Base-by-base conservation (phyloP, 1,284 basidiomycete species). In the Stygiomarasmius scandens region DNA sequence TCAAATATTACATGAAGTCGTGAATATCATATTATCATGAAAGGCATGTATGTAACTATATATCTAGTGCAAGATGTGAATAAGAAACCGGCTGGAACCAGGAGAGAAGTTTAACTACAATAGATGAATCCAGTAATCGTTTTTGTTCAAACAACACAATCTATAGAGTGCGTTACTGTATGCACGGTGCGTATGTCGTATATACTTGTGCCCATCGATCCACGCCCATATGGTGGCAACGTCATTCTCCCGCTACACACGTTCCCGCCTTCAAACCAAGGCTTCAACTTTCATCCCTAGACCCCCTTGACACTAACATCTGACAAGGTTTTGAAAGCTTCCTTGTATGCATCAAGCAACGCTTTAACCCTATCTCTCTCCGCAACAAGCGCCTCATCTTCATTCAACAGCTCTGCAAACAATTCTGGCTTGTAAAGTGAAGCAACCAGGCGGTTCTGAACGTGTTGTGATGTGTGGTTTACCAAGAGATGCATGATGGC, bases 401-500 rank as follows among this genome's bases (percentile, higher is more conserved):
- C 97, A 69, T 95, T 92, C 68, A 99, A 75, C 74, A 99, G 77
- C 53, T 96, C 93, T 49, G 84, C 82, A 69, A 99, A 99, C 58
- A 98, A 74, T 14, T 95, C 92, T 0, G 94, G 95, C 75, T 95
- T 98, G 81, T 99, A 99, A 63, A 99, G 73, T 53, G 89, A 81
- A 24, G 94, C 86, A 25, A 99, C 97, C 29, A 99, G 81, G 22
- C 96, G 84, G 72, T 98, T 97, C 77, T 99, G 97, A 36, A 99
- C 94, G 24, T 93, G 90, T 69, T 98, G 93, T 49, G 93, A 89
- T n/a, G 95, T 95, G 70, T 94, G 86, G 77, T 98, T 99, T 69
- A 99, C 96, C 63, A 98, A 82, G 67, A 96, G 85, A 75, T 95
- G 94, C 93, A 96, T 96, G 76, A 95, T 89, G 19, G 95, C 93